A percentile compares a stretch with the other conserved stretches of the same genome.
Conservation (phyloP, 2,329 filamentous ascomycete genomes). For the Chlorencoelia australis region DNA sequence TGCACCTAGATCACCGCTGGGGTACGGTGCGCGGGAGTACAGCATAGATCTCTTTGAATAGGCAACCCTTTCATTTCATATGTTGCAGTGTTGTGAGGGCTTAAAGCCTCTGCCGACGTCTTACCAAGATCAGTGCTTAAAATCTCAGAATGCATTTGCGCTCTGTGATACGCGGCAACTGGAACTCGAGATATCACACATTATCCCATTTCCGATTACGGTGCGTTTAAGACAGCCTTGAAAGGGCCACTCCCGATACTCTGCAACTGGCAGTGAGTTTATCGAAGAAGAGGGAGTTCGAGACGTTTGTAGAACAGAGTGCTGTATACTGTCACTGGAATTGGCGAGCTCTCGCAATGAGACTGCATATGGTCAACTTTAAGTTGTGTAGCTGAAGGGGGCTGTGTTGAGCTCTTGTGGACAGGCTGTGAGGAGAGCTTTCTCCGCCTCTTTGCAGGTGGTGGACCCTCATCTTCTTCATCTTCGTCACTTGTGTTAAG, state of each 20-base stretch:
- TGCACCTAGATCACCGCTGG: too few species aligned
- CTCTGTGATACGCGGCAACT: background rate
- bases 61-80: background rate
- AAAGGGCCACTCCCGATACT: too few species aligned
- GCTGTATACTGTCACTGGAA: background rate
- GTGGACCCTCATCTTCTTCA: background rate
- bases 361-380: background rate
- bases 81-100: conserved; percentile 3
- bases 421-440: background rate
- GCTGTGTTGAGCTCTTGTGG: background rate
- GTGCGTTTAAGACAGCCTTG: background rate
- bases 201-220: background rate
- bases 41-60: background rate
- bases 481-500: background rate
- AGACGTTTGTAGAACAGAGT: background rate
- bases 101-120: too few species aligned
- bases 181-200: too few species aligned
- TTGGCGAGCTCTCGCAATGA: background rate
- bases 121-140: background rate
- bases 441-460: background rate
- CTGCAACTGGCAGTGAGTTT: background rate
- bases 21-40: too few species aligned
- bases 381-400: background rate
- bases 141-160: background rate
- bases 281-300: background rate